phyloP scores from a whole-genome alignment of 2,329 filamentous ascomycete species.

The Pezicula carpinea region DNA sequence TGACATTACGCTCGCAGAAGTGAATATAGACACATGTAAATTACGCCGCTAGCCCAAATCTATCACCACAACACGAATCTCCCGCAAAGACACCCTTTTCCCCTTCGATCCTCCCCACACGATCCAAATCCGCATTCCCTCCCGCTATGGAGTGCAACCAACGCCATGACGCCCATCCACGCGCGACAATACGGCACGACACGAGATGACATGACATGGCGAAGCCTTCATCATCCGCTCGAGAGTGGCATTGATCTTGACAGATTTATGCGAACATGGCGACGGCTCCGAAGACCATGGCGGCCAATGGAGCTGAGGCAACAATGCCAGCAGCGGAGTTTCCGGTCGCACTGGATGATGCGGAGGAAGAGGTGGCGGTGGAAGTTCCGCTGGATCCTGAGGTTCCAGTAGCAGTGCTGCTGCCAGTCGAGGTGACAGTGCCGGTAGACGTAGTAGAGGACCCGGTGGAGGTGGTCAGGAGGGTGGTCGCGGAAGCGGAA shows the following conservation, averaged over 20 bases:
- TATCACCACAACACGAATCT: background rate
- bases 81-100: no score
- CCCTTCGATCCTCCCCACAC: background rate
- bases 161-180: no score
- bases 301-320: background rate
- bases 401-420: background rate
- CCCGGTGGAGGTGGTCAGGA: conserved; percentile 1
- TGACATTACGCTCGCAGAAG: background rate
- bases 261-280: conserved; percentile 1
- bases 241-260: no score
- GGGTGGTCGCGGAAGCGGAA: background rate
- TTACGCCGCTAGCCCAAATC: no score
- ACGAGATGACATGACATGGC: no score
- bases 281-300: background rate
- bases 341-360: background rate
- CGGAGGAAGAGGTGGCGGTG: background rate
- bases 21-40: background rate
- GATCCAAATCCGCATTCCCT: no score
- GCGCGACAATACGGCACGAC: no score
- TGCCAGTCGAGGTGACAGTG: background rate
- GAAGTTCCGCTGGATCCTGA: background rate
- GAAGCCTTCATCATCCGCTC: no score
- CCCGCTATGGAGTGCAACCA: no score
- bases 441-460: background rate
- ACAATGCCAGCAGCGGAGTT: background rate